phyloP scores from a whole-genome alignment of 1,284 basidiomycete genomes.

The Xerocomus amazonicus region DNA sequence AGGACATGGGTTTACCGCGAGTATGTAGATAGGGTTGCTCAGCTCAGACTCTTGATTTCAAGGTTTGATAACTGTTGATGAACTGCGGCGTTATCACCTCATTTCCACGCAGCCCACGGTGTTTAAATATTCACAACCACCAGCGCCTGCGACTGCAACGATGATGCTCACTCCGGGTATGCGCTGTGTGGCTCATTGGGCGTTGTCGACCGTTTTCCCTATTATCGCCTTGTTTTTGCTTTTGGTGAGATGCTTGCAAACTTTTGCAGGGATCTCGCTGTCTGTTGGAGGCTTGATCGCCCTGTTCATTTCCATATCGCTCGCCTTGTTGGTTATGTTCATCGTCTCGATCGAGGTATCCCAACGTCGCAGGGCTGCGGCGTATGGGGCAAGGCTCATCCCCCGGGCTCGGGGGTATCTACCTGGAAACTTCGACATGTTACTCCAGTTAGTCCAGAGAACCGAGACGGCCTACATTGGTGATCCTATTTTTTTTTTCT shows the following conservation, averaged over 20 bases:
- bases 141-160: not conserved
- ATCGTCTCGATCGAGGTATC: constrained; percentile 8
- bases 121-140: not conserved
- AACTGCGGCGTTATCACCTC: not conserved
- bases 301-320: constrained; percentile 4
- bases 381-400: constrained; percentile 19
- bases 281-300: constrained; percentile 4
- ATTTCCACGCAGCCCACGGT: not conserved
- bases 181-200: constrained; percentile 11
- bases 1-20: too few species aligned
- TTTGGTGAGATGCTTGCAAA: constrained; percentile 5
- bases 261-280: constrained; percentile 8
- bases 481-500: constrained; percentile 3
- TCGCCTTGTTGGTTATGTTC: constrained; percentile 3
- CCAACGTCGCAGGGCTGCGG: constrained; percentile 19
- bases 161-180: constrained; percentile 29
- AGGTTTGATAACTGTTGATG: too few species aligned
- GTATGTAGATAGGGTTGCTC: too few species aligned
- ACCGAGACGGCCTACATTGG: constrained; percentile 28
- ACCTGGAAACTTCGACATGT: constrained; percentile 28
- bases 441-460: constrained; percentile 11
- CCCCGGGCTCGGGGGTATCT: constrained; percentile 19
- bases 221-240: constrained; percentile 13
- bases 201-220: constrained; percentile 14
- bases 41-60: too few species aligned